These are phyloP conservation scores for Pichia rugopelliculosa DNA, from an alignment of 805 yeast species.

Conservation along the genomic window DNA sequence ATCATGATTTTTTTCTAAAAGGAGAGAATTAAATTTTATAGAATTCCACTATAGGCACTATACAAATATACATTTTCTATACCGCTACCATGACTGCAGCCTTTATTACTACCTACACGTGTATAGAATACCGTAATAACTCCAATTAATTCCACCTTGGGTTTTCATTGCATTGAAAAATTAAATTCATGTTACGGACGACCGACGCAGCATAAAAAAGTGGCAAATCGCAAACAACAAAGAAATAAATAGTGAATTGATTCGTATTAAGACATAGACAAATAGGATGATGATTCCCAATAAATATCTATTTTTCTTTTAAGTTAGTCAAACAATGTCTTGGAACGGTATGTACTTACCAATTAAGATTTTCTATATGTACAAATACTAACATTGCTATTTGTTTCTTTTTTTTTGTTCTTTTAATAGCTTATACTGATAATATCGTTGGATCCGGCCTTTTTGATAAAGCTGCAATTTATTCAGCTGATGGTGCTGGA, in stretches of 20 bases:
- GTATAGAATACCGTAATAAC: too few relatives aligned
- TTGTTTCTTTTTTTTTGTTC: neutral
- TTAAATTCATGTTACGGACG: neutral
- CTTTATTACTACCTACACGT: too few relatives aligned
- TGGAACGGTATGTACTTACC: conserved; percentile 28
- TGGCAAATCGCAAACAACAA: too few relatives aligned
- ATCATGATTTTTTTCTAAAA: too few relatives aligned
- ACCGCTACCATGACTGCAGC: too few relatives aligned
- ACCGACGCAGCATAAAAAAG: neutral
- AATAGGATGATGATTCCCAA: neutral
- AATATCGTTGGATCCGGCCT: conserved; percentile 82
- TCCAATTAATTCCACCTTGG: too few relatives aligned
- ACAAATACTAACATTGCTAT: neutral
- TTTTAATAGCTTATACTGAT: conserved; percentile 83
- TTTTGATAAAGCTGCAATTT: conserved; percentile 87
- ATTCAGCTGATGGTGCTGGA: conserved; percentile 91
- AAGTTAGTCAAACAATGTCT: conserved; percentile 18
- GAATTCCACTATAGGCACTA: too few relatives aligned
- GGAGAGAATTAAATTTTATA: too few relatives aligned
- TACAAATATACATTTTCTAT: too few relatives aligned
- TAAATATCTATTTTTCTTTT: neutral
- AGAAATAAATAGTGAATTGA: too few relatives aligned
- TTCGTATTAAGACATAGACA: neutral
- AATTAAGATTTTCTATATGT: neutral
- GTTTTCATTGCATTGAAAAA: too few relatives aligned